phyloP scores from a whole-genome alignment of 371 early-diverging fungal species.

The Syncephalastrum monosporum region DNA sequence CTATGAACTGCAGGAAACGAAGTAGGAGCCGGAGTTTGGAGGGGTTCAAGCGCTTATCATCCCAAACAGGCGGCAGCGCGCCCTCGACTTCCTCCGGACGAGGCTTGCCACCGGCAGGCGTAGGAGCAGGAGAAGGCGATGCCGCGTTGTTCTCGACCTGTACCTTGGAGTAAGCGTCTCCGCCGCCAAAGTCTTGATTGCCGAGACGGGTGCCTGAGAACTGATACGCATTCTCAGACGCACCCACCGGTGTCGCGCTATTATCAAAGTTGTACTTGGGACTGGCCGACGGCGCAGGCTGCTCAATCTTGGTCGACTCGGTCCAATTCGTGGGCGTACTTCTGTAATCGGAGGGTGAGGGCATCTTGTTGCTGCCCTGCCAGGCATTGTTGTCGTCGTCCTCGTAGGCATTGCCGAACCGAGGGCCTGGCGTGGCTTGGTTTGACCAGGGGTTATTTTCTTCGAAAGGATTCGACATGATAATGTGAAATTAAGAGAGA shows the following conservation, averaged over 20 bases:
- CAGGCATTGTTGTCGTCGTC: slow-evolving; percentile 16
- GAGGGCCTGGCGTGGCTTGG: slow-evolving; percentile 10
- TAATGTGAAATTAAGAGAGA: slow-evolving; percentile 4
- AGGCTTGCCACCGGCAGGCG: slow-evolving; percentile 17
- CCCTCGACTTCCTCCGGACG: slow-evolving; percentile 21
- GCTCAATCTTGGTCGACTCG: slow-evolving; percentile 24
- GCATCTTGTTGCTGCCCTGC: slow-evolving; percentile 24
- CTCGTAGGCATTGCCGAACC: slow-evolving; percentile 25
- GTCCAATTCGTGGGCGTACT: slow-evolving; percentile 11
- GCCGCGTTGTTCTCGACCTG: slow-evolving; percentile 3
- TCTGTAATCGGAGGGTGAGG: slow-evolving; percentile 40
- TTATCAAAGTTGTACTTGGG: background rate
- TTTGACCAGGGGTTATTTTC: slow-evolving; percentile 13
- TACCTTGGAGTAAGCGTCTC: slow-evolving; percentile 23
- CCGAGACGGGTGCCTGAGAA: slow-evolving; percentile 27
- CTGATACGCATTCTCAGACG: slow-evolving; percentile 23
- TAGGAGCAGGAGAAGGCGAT: slow-evolving; percentile 9
- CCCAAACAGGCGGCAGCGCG: slow-evolving; percentile 24
- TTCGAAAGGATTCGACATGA: slow-evolving; percentile 18
- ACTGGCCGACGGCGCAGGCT: slow-evolving; percentile 12
- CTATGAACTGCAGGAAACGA: slow-evolving; percentile 38
- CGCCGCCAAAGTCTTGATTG: slow-evolving; percentile 3
- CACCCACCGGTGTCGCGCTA: background rate
- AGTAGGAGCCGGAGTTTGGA: slow-evolving; percentile 33
- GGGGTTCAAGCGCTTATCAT: slow-evolving; percentile 20